Evolutionary conservation across 2,329 filamentous ascomycete species (phyloP).

Genomic region (Alternaria rosae): DNA sequence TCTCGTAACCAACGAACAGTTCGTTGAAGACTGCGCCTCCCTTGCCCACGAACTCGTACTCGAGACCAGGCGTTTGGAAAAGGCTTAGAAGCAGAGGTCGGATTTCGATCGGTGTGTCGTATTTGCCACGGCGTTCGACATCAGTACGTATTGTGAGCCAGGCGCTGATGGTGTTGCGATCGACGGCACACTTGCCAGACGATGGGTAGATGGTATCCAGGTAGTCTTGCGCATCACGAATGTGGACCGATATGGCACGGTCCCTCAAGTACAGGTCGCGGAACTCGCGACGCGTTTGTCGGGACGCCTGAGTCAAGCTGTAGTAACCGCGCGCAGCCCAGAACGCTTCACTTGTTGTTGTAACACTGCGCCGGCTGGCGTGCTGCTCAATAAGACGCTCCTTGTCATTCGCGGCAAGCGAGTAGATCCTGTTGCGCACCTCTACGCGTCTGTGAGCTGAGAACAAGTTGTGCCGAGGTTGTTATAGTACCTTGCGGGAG

Average conservation of each 20-base stretch:
- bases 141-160: conserved; percentile 19
- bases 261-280: conserved; percentile 10
- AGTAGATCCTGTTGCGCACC: conserved; percentile 18
- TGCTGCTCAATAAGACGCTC: conserved; percentile 15
- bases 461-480: conserved; percentile 11
- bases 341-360: conserved; percentile 8
- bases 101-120: conserved; percentile 17
- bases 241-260: conserved; percentile 16
- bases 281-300: conserved; percentile 17
- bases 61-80: conserved; percentile 10
- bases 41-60: conserved; percentile 13
- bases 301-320: conserved; percentile 14
- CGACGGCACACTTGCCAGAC: conserved; percentile 1
- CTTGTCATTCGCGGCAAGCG: conserved; percentile 8
- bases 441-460: conserved; percentile 13
- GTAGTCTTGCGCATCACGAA: conserved; percentile 17
- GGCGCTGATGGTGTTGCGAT: conserved; percentile 5
- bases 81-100: conserved; percentile 10
- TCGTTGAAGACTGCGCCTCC: conserved; percentile 17
- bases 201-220: conserved; percentile 8
- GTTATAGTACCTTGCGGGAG: conserved; percentile 13
- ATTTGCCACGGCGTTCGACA: conserved; percentile 15
- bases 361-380: conserved; percentile 8
- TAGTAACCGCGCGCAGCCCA: conserved; percentile 14
- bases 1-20: conserved; percentile 13